Evolutionary conservation across 768 basidiomycete genomes (phyloP), one percentile per base, ranked within the genome.

Genomic region (Brasilioporus rufonigricans): DNA sequence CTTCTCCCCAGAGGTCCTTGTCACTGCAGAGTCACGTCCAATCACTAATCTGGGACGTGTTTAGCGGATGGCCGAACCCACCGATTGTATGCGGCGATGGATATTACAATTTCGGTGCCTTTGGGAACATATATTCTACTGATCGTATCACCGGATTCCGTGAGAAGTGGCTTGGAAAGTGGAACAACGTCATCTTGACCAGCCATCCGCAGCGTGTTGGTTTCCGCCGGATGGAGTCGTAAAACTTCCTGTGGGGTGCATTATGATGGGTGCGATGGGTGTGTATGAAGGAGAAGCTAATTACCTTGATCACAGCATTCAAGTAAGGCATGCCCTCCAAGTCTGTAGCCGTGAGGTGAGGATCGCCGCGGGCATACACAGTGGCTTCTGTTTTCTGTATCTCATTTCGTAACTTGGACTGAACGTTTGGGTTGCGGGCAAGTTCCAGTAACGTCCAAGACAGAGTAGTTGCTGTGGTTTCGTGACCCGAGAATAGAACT

Each of bases 371-470:
- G 13, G 53, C 32, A 21, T 26, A 50, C 12, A 49, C 27, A 12
- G 31, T 33, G 1, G 52, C 31, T 12, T 50, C 23, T 3, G n/a
- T 61, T 44, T 52, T 49, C 31, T 50, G 48, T 24, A 61, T 61
- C 29, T 61, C 58, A 4, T 55, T 72, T 12, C 89, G 80, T 16
- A 92, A 78, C 51, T 74, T 77, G 4, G 69, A 69, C 62, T 91
- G 89, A 12, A 82, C 67, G 18, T 80, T 72, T 0, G 80, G 83
- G 56, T 83, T 69, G 32, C 73, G 76, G 0, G 83, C 77, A 8
- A 91, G 74, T 61, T 85, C 82, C 48, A 84, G 73, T 1, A 90
- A 67, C 3, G 79, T 76, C 83, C 84, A 90, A 47, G 77, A 71
- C 23, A 82, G 53, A 2, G 78, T 75, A 31, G 75, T 80, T 4